A percentile compares a stretch with the other conserved stretches of the same genome.
Conservation (phyloP, 2,329 filamentous ascomycete genomes). For the Stachybotrys chlorohalonatus region DNA sequence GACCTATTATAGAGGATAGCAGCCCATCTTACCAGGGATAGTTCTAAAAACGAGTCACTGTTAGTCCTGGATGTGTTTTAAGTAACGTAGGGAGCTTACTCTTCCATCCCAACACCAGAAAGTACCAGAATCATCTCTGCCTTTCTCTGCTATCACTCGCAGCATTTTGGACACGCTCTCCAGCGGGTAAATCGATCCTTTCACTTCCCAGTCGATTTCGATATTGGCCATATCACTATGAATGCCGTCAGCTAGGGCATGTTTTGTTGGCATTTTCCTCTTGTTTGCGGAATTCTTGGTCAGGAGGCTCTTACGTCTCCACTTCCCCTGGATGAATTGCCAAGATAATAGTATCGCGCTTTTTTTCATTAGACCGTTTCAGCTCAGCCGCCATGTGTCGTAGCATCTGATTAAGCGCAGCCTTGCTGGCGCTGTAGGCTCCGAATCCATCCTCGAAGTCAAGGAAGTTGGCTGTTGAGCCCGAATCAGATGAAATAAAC, state of each 20-base stretch:
- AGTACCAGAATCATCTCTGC: conserved; percentile 1
- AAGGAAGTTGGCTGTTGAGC: conserved; percentile 2
- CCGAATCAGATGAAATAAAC: conserved; percentile 5
- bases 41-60: too few species aligned
- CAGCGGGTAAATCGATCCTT: conserved; percentile 1
- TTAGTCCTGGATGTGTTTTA: too few species aligned
- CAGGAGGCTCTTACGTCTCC: not conserved
- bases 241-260: not conserved
- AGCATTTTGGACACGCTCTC: conserved; percentile 1
- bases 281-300: too few species aligned
- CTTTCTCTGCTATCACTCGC: conserved; percentile 3
- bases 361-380: conserved; percentile 1
- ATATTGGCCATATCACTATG: conserved; percentile 3
- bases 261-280: too few species aligned
- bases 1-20: too few species aligned
- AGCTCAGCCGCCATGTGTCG: conserved; percentile 4
- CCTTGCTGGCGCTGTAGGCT: conserved; percentile 6
- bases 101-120: conserved; percentile 6
- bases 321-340: conserved; percentile 3
- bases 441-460: conserved; percentile 6
- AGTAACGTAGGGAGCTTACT: not conserved
- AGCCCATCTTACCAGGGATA: too few species aligned
- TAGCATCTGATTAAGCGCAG: conserved; percentile 5
- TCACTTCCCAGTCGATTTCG: conserved; percentile 1
- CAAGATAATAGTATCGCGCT: conserved; percentile 1